Conservation (phyloP, 441 rosid species). For the Gossypium lobatum region DNA sequence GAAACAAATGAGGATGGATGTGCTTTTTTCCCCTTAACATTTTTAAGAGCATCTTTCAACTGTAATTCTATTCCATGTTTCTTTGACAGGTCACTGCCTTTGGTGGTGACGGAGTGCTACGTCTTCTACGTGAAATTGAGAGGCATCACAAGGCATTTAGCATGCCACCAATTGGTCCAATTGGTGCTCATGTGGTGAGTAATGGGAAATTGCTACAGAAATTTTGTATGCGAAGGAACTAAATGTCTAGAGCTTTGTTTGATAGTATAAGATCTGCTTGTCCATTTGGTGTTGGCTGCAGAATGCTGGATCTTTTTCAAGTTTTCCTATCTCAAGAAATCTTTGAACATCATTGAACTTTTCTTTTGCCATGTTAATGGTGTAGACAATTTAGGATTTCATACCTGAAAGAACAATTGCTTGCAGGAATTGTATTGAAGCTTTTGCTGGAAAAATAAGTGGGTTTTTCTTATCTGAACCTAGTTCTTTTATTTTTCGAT, state of each 20-base stretch:
- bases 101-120: conserved; percentile 88
- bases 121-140: conserved; percentile 74
- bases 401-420: conserved; percentile 5
- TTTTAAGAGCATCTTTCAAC: background rate
- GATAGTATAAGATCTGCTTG: background rate
- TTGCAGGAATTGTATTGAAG: background rate
- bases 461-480: background rate
- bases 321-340: background rate
- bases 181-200: conserved; percentile 93
- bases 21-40: conserved; percentile 6
- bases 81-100: conserved; percentile 81
- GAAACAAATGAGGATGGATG: background rate
- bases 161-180: conserved; percentile 93
- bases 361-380: conserved; percentile 1
- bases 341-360: conserved; percentile 4
- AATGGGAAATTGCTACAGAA: background rate
- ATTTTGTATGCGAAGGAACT: background rate
- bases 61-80: conserved; percentile 9
- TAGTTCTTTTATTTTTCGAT: background rate
- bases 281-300: conserved; percentile 8
- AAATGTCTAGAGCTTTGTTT: background rate
- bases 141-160: conserved; percentile 49
- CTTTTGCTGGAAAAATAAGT: background rate
- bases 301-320: conserved; percentile 2
- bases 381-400: background rate